Percentiles rank a stretch among this genome's conserved stretches.
phyloP scores from a whole-genome alignment of 2,329 filamentous ascomycete species.

The Venturia asperata region DNA sequence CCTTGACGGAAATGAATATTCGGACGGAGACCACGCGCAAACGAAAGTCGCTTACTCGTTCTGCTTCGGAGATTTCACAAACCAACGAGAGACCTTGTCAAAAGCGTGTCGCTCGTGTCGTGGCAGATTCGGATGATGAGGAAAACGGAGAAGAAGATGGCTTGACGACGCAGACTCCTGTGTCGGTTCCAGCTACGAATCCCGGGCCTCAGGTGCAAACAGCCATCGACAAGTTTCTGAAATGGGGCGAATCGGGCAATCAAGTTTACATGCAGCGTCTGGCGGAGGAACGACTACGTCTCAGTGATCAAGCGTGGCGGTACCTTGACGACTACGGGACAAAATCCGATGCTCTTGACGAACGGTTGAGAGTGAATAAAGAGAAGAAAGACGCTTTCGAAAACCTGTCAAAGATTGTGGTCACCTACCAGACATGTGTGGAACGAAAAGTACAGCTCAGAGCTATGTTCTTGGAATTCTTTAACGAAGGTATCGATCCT shows the following conservation, averaged over 20 bases:
- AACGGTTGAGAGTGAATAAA: conserved; percentile 9
- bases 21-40: conserved; percentile 6
- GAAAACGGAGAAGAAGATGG: background rate
- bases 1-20: background rate
- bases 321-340: conserved; percentile 9
- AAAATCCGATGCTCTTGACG: conserved; percentile 1
- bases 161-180: conserved; percentile 13
- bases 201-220: background rate
- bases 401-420: background rate
- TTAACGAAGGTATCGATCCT: conserved; percentile 14
- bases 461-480: background rate
- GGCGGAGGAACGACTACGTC: background rate
- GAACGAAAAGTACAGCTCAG: conserved; percentile 11
- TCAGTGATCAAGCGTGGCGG: background rate
- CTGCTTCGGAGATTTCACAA: conserved; percentile 16
- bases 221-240: background rate
- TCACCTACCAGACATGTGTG: background rate
- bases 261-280: background rate
- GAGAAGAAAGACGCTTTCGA: conserved; percentile 11
- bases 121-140: conserved; percentile 19
- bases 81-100: background rate
- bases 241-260: conserved; percentile 6
- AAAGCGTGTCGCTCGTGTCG: conserved; percentile 6
- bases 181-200: background rate
- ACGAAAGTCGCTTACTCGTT: conserved; percentile 15